phyloP scores from a whole-genome alignment of 2,329 filamentous ascomycete genomes.

The Alternaria infectoria region DNA sequence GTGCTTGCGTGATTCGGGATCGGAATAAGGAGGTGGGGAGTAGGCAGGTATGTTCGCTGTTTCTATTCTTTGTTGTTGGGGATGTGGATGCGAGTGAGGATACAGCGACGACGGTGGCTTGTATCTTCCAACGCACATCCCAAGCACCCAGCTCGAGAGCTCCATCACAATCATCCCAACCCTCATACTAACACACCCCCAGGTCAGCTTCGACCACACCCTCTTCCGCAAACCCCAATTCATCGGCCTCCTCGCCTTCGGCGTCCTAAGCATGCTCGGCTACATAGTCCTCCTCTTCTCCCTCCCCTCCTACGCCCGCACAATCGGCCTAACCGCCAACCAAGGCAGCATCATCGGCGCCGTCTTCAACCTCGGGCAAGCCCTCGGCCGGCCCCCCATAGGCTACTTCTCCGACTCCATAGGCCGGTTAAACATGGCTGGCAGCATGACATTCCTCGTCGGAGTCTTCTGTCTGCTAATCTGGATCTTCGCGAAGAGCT shows the following conservation, averaged over 20 bases:
- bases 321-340: conserved; percentile 68
- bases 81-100: too few species aligned
- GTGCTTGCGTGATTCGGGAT: conserved; percentile 69
- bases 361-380: conserved; percentile 71
- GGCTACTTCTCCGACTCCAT: conserved; percentile 74
- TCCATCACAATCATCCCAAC: accelerated
- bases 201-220: conserved; percentile 65
- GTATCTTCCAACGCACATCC: not conserved
- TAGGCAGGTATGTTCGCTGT: conserved; percentile 46
- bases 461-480: conserved; percentile 71
- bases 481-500: conserved; percentile 74
- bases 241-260: conserved; percentile 69
- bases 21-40: conserved; percentile 74
- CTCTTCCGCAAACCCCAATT: conserved; percentile 70
- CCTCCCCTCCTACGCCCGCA: conserved; percentile 73
- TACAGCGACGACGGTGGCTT: not conserved
- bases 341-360: conserved; percentile 77
- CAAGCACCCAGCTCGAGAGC: not conserved
- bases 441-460: conserved; percentile 66
- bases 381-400: conserved; percentile 72
- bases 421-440: conserved; percentile 76
- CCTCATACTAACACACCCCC: not conserved
- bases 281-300: conserved; percentile 81
- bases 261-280: conserved; percentile 73
- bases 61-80: too few species aligned